These are phyloP conservation scores for Dryas alaskensis DNA, from an alignment of 306 rosid species.

Conservation along the genomic window DNA sequence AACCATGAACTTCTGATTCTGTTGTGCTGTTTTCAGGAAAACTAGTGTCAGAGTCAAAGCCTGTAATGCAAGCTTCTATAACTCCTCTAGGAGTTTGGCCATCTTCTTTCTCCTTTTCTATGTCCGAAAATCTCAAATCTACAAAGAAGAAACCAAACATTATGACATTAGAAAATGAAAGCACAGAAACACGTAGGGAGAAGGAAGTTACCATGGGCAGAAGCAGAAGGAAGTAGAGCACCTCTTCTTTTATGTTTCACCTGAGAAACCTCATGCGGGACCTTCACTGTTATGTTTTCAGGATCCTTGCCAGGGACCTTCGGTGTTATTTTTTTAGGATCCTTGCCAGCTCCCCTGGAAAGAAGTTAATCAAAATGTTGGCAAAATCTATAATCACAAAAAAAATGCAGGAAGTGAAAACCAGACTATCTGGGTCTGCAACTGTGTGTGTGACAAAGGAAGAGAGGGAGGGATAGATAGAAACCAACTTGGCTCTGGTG, in stretches of 20 bases:
- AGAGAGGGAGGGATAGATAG: too few species aligned
- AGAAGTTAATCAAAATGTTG: constrained; percentile 15
- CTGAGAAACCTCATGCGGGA: constrained; percentile 15
- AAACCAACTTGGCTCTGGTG: not conserved
- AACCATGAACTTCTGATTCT: constrained; percentile 27
- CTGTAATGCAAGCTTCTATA: constrained; percentile 49
- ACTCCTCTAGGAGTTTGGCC: constrained; percentile 76
- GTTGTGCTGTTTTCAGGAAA: constrained; percentile 18
- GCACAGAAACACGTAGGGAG: not conserved
- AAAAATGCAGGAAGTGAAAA: not conserved
- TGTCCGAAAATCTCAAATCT: constrained; percentile 62
- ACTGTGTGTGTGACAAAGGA: not conserved
- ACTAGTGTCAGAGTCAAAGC: constrained; percentile 26
- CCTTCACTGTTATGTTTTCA: constrained; percentile 20
- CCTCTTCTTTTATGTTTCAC: constrained; percentile 22
- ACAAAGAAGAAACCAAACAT: constrained; percentile 12
- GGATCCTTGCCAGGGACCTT: not conserved
- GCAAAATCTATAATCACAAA: constrained; percentile 4
- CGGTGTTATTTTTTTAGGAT: constrained; percentile 12
- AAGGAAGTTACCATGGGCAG: constrained; percentile 47
- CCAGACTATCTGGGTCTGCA: not conserved
- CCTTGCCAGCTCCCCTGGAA: constrained; percentile 33
- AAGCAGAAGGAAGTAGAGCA: constrained; percentile 33
- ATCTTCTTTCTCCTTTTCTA: constrained; percentile 65
- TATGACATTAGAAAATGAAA: not conserved